These are phyloP conservation scores for Scutellaria baicalensis DNA, from an alignment of 257 asterid genomes.

Conservation along the genomic window DNA sequence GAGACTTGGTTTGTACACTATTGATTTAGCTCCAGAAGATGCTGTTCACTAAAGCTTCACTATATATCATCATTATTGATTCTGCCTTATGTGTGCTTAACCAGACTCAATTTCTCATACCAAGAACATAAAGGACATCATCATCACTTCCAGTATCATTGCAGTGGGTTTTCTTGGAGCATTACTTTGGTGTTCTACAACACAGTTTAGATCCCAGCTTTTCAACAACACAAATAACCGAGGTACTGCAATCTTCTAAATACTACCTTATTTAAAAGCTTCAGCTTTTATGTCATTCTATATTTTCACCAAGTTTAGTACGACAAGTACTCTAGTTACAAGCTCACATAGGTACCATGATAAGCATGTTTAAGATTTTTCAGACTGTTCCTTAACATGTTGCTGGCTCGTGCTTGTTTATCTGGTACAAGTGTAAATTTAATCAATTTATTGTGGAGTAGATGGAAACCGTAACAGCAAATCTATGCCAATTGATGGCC, in stretches of 20 bases:
- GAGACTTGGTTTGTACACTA: background rate
- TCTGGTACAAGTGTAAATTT: background rate
- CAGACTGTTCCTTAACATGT: background rate
- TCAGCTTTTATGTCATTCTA: background rate
- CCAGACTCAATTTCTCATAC: background rate
- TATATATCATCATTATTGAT: background rate
- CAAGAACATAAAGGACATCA: conserved; percentile 11
- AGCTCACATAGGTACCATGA: background rate
- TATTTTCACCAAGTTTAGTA: background rate
- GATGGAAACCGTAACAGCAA: background rate
- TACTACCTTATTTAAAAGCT: too few relatives aligned
- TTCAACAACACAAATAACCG: background rate
- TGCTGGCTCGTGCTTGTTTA: background rate
- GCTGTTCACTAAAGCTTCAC: background rate
- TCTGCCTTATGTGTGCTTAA: background rate
- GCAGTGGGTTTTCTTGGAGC: background rate
- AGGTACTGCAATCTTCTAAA: conserved; percentile 8
- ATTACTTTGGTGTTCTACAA: background rate
- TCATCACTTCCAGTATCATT: background rate
- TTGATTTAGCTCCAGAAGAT: background rate
- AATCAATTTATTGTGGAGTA: background rate
- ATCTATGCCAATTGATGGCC: background rate
- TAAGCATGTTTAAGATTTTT: too few relatives aligned
- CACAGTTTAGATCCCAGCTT: background rate
- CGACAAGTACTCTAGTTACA: too few relatives aligned